Evolutionary conservation across 1,284 basidiomycete species (phyloP), one percentile per base, ranked within the genome.

Genomic region (Ceratobasidium sp.): DNA sequence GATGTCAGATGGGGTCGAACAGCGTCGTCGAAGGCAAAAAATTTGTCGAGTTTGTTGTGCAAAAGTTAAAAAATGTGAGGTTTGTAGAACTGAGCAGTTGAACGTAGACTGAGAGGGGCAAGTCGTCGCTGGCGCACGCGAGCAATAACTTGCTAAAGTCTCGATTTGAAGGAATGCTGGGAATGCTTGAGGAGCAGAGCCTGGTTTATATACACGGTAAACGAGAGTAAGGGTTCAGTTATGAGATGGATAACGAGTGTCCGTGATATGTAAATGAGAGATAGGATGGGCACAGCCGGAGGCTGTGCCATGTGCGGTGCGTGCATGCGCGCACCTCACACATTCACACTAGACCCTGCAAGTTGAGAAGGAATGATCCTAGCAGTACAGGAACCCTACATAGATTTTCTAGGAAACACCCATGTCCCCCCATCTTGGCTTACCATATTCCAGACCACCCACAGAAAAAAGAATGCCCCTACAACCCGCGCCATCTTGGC

Each of bases 161-260:
- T 56, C 55, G 55, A 56, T 56, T 56, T n/a, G 55, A 56, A 23
- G 55, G 20, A 56, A 56, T 23, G 55, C 55, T 56, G 55, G 23
- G 55, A n/a, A 10, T 26, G n/a, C 9, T 10, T n/a, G 55, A 26
- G 23, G n/a, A 26, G n/a, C n/a, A 56, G 55, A 23, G 55, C n/a
- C n/a, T n/a, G n/a, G 55, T 23, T 56, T 55, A 56, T 56, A 56
- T 56, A 56, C 55, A 56, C n/a, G n/a, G 20, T 10, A 23, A 56
- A 56, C 23, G 55, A 56, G n/a, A 23, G 55, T 56, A 9, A 56
- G 55, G 55, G 55, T 23, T 56, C 55, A n/a, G 20, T 23, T 53
- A 56, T 56, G 55, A 56, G 26, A 56, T 56, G 26, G n/a, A 53
- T 56, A 56, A 56, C 3, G 55, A 56, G 55, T 23, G 55, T 56